Base-by-base conservation (phyloP, 2,329 filamentous ascomycete species). In the Bipolaris gigantea region DNA sequence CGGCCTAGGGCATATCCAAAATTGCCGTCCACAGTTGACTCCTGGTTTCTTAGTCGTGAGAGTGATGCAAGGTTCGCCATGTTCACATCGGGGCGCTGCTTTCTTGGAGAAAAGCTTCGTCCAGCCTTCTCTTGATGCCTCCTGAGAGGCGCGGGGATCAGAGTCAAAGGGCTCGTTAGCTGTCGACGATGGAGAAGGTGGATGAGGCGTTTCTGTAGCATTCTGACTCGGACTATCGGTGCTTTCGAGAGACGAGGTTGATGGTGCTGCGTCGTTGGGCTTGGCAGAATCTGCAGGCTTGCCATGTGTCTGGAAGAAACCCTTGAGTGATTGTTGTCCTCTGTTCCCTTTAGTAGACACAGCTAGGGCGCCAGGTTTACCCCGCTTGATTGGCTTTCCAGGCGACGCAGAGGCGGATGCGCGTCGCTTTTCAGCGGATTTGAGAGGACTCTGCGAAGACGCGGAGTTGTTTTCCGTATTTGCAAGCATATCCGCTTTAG, bases 41-140 rank as follows among this genome's bases (percentile, higher is more conserved):
- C 94, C 94, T 0, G 90, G 81, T 70, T 97, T 97, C 77, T 93
- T 97, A 1, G 92, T 96, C 16, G 87, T 83, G 47, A 93, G 78
- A 60, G 82, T 90, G 60, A 92, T 89, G 74, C 94, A 97, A 2
- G 90, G 89, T 65, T 97, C 92, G 48, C 85, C 81, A 69, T 99
- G 94, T 64, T 97, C 92, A 70, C 94, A 99, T 53, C 83, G 83
- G 1, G 94, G 94, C 1, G 85, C 80, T 1, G 84, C 77, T 52
- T 89, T 86, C 72, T 88, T 91, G 15, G 87, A 84, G 57, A 97
- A 87, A 13, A 97, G 80, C 70, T 88, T 92, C 4, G 85, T 87
- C 94, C 94, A 97, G 19, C 88, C 88, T 67, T 94, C 88, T 71
- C 90, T 93, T 75, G 79, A 62, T 53, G 67, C 53, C 70, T 72